Base-by-base conservation (phyloP, 352 stramenopile genomes). In the Pythium aristosporum region DNA sequence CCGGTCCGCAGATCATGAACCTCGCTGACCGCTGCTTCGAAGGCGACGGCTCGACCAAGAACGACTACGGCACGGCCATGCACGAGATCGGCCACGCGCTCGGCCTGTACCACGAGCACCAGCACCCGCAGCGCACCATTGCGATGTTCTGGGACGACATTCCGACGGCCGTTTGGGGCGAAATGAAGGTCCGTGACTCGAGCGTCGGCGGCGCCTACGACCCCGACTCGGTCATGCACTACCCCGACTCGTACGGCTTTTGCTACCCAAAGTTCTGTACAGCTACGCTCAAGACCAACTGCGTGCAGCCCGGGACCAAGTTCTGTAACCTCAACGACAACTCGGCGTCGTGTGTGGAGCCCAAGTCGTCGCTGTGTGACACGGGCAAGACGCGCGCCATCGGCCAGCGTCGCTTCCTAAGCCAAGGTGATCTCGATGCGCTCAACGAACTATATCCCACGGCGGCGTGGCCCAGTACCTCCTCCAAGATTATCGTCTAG, bases 261-360 rank as follows among this genome's bases (percentile, higher is more conserved):
- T 93, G 85, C 69, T 88, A 82, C 63, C 82, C 76, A 0, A 76
- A 61, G 23, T 76, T 76, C 57, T 90, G 81, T 67, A 75, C 68
- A 34, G 65, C 54, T 8, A 77, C 69, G 20, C 63, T 75, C 25
- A 73, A 42, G 30, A 76, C 68, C n/a, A 50, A 82, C 59, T 92
- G 83, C 48, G 80, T 92, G 8, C 39, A 72, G 2, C 28, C 64
- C 5, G 77, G 71, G 48, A 87, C 80, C 13, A 80, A 65, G 51
- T 92, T 92, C 63, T 93, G 85, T 57, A 80, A 87, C 43, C 64
- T 93, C 42, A 90, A 92, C 64, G 80, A 89, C 68, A 65, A 90
- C 56, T 43, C 52, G 3, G 58, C 76, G 56, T 67, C 75, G 37
- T 93, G 85, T 61, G 77, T 77, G 11, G 77, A 89, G 61, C 80